Percentiles rank a stretch among this genome's conserved stretches.
Evolutionary conservation across 2,329 filamentous ascomycete genomes (phyloP).

Genomic region (Phyllosticta ampelicida): DNA sequence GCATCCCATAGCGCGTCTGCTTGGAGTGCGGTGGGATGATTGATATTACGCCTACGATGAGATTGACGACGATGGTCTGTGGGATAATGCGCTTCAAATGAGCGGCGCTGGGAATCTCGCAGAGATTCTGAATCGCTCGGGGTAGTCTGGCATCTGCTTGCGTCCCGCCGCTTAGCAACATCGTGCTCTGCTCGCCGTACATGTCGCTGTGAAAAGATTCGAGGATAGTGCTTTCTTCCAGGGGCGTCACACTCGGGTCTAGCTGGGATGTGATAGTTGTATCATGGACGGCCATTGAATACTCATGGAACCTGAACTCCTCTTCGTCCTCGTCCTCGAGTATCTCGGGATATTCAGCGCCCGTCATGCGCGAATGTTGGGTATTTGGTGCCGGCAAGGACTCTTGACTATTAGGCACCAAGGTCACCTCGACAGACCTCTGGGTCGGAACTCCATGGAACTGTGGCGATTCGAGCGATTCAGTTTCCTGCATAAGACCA

Average conservation of each 20-base stretch:
- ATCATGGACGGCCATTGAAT: slow-evolving; percentile 63
- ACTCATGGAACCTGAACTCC: slow-evolving; percentile 58
- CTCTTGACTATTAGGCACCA: background rate
- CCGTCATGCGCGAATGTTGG: background rate
- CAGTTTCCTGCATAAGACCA: slow-evolving; percentile 3
- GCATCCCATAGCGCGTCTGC: slow-evolving; percentile 42
- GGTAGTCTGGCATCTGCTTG: slow-evolving; percentile 21
- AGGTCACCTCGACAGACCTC: background rate
- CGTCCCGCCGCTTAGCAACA: slow-evolving; percentile 22
- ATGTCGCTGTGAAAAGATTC: slow-evolving; percentile 23
- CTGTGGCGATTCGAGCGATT: background rate
- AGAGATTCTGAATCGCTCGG: slow-evolving; percentile 50
- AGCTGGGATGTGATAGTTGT: slow-evolving; percentile 52
- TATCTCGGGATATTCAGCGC: background rate
- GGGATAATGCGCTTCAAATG: slow-evolving; percentile 59
- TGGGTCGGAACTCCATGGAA: background rate
- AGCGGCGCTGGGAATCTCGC: slow-evolving; percentile 56
- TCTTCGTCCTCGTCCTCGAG: slow-evolving; percentile 6
- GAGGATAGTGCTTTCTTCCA: slow-evolving; percentile 20
- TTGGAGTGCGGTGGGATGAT: slow-evolving; percentile 60
- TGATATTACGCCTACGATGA: slow-evolving; percentile 72
- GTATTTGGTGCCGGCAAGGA: background rate
- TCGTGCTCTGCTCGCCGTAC: background rate
- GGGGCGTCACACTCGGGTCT: slow-evolving; percentile 8
- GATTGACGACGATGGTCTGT: slow-evolving; percentile 45